Evolutionary conservation across 2,329 filamentous ascomycete species (phyloP).

Genomic region (Fusarium chaquense): DNA sequence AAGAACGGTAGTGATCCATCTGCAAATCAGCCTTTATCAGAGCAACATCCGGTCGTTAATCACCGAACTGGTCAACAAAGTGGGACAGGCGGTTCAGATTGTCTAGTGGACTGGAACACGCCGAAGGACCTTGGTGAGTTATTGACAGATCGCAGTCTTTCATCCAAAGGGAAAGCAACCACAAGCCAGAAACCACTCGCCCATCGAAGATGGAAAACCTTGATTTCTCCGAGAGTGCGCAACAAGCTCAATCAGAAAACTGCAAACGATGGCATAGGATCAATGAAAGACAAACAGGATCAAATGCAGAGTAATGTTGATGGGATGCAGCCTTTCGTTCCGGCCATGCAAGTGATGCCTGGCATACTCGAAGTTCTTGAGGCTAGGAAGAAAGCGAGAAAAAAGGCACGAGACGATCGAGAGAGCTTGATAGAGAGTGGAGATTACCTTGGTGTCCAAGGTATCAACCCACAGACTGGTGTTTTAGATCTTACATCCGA

Average conservation of each 20-base stretch:
- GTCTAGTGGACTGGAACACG: slow-evolving; percentile 54
- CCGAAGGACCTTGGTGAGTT: slow-evolving; percentile 46
- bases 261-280: neutral
- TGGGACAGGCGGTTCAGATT: slow-evolving; percentile 48
- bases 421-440: slow-evolving; percentile 65
- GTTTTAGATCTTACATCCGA: slow-evolving; percentile 63
- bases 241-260: slow-evolving; percentile 7
- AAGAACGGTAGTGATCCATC: neutral
- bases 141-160: neutral
- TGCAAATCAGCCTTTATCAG: neutral
- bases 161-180: neutral
- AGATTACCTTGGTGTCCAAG: slow-evolving; percentile 70
- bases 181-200: neutral
- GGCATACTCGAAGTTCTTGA: slow-evolving; percentile 41
- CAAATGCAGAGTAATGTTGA: neutral
- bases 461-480: slow-evolving; percentile 68
- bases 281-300: neutral
- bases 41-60: slow-evolving; percentile 28
- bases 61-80: slow-evolving; percentile 30
- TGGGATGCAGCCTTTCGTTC: neutral
- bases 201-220: slow-evolving; percentile 37
- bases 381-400: slow-evolving; percentile 51
- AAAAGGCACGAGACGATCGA: slow-evolving; percentile 53
- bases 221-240: slow-evolving; percentile 10
- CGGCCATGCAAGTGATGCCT: neutral